Base-by-base conservation (phyloP, 768 basidiomycete genomes). In the Collybia sp. region DNA sequence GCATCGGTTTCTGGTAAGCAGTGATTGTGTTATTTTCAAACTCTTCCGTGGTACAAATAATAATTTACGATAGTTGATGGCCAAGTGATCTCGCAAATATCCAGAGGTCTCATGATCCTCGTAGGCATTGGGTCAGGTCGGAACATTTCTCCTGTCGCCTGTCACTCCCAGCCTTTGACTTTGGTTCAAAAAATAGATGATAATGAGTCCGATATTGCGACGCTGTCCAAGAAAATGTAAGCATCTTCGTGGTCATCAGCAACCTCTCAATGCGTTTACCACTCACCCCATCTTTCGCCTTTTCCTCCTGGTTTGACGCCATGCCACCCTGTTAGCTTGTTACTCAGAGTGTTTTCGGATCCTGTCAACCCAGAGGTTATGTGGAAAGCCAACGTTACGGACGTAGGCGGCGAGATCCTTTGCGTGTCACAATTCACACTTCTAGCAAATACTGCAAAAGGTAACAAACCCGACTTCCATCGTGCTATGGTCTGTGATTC, bases 341-440 rank as follows among this genome's bases (percentile, higher is more conserved):
- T 77, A 18, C 71, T 94, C 45, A 78, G 86, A 42, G 75, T 85
- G 43, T 95, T 94, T 59, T 72, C 80, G 40, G 80, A 85, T 58
- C 69, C 70, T 8, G 58, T 55, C 12, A 73, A 71, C 58, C 60
- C 72, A 1, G 75, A 72, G 5, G 72, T 76, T 46, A 84, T 86
- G 78, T 98, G 95, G 95, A 94, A 89, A 65, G 67, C 75, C 16
- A 90, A 71, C 58, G 86, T 98, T 40, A 88, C 83, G 64, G 94
- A 97, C 52, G 79, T 96, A 17, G 78, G 80, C 17, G 94, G 93
- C 37, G 93, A 95, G 43, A 77, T 99, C 11, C 78, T 98, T 3
- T 97, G 94, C 56, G 92, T 94, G 12, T 93, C 93, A 1, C 95
- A 98, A 55, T 95, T 96, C 62, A 93, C 94, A 1, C 74, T 99